A percentile compares a stretch with the other conserved stretches of the same genome.
Conservation (phyloP, 495 filamentous ascomycete species). For the Delitschia confertaspora region DNA sequence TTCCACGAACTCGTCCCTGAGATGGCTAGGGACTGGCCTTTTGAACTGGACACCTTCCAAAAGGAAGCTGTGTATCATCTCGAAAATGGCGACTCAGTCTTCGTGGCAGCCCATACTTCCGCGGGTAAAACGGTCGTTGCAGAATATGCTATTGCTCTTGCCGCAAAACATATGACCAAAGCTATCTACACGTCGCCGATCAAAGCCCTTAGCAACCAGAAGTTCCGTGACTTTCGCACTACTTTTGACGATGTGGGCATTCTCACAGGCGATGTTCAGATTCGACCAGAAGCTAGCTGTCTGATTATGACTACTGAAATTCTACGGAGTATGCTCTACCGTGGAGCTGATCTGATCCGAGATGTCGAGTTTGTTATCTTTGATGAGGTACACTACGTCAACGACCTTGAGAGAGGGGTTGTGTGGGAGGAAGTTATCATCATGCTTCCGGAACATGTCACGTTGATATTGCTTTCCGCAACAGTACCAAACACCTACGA, state of each 20-base stretch:
- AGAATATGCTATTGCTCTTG: conserved; percentile 93
- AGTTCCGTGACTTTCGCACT: conserved; percentile 88
- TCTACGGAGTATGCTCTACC: conserved; percentile 93
- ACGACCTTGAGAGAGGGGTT: conserved; percentile 92
- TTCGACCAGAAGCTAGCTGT: conserved; percentile 94
- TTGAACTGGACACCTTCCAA: conserved; percentile 95
- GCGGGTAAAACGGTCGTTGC: conserved; percentile 97
- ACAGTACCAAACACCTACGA: conserved; percentile 97
- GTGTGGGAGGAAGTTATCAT: conserved; percentile 99
- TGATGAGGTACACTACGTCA: conserved; percentile 98
- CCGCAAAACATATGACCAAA: conserved; percentile 96
- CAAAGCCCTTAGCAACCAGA: conserved; percentile 97
- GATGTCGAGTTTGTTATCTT: conserved; percentile 99
- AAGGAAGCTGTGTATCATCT: conserved; percentile 98
- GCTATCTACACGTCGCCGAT: conserved; percentile 98
- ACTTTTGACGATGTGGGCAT: conserved; percentile 94
- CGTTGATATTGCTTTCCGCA: conserved; percentile 86
- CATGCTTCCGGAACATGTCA: conserved; percentile 96
- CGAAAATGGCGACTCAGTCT: conserved; percentile 92
- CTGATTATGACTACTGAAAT: conserved; percentile 99
- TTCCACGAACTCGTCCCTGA: conserved; percentile 89
- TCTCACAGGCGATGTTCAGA: conserved; percentile 94
- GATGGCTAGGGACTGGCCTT: conserved; percentile 93
- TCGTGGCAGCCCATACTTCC: conserved; percentile 97
- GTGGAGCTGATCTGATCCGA: conserved; percentile 89